Percentiles rank a stretch among this genome's conserved stretches.
These are phyloP conservation scores for Rhodotorula sp. DNA, from an alignment of 1,284 basidiomycete species.

Conservation along the genomic window DNA sequence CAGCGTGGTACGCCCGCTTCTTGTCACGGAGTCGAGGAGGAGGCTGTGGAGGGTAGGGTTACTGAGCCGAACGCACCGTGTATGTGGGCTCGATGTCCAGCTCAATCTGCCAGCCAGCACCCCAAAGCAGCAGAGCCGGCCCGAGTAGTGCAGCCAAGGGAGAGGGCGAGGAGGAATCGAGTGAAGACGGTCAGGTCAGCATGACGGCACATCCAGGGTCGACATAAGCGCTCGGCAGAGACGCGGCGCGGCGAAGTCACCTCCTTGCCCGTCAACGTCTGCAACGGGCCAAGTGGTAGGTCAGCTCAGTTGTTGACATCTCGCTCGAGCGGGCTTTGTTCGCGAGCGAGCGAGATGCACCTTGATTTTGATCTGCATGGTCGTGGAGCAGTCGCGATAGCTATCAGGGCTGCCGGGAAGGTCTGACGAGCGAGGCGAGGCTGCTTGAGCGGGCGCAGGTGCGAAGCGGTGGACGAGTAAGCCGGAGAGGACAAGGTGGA, in stretches of 20 bases:
- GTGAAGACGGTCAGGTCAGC: constrained; percentile 12
- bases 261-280: constrained; percentile 93
- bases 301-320: background rate
- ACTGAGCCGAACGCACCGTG: constrained; percentile 60
- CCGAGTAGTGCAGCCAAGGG: background rate
- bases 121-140: background rate
- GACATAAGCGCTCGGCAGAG: constrained; percentile 13
- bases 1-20: background rate
- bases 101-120: constrained; percentile 67
- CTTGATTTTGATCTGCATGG: constrained; percentile 81
- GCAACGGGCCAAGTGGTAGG: background rate
- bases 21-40: background rate
- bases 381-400: background rate
- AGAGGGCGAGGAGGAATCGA: background rate
- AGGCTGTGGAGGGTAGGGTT: background rate
- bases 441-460: background rate
- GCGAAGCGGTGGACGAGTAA: too few relatives aligned
- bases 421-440: background rate
- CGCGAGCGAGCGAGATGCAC: constrained; percentile 49
- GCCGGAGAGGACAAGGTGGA: background rate
- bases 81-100: constrained; percentile 91
- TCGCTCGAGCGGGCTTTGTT: background rate
- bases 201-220: background rate
- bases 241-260: constrained; percentile 52
- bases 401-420: too few relatives aligned